phyloP scores from a whole-genome alignment of 371 early-diverging fungal species.

The Paramicrosporidium saccamoebae region DNA sequence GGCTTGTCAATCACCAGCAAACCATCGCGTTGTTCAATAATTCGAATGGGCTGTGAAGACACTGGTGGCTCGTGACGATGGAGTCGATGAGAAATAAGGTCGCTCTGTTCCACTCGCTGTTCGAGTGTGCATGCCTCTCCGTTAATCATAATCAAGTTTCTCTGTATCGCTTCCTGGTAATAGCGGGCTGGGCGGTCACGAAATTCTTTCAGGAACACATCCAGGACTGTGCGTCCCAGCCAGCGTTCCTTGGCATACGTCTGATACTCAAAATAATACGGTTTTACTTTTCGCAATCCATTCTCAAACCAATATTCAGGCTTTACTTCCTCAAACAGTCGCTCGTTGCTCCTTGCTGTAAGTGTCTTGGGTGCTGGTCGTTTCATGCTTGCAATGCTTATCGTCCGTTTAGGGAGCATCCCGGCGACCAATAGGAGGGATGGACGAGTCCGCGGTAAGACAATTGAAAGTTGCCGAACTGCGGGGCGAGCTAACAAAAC shows the following conservation, averaged over 20 bases:
- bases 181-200: constrained; percentile 37
- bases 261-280: constrained; percentile 39
- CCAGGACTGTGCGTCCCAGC: constrained; percentile 27
- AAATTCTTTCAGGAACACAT: constrained; percentile 48
- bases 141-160: constrained; percentile 45
- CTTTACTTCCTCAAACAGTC: background rate
- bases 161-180: constrained; percentile 36
- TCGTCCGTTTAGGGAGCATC: too few species aligned
- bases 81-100: constrained; percentile 32
- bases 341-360: too few species aligned
- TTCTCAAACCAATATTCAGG: constrained; percentile 10
- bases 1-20: constrained; percentile 62
- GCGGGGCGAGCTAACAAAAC: too few species aligned
- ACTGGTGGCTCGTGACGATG: constrained; percentile 90
- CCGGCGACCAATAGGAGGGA: too few species aligned
- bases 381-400: too few species aligned
- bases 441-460: too few species aligned
- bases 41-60: constrained; percentile 14
- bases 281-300: constrained; percentile 33
- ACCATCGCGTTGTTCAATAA: constrained; percentile 18
- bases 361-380: too few species aligned
- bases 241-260: constrained; percentile 72
- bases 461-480: too few species aligned
- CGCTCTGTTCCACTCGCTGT: constrained; percentile 20
- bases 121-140: constrained; percentile 11